Conservation (phyloP, 805 yeast species). For the Wickerhamomyces rabaulensis region DNA sequence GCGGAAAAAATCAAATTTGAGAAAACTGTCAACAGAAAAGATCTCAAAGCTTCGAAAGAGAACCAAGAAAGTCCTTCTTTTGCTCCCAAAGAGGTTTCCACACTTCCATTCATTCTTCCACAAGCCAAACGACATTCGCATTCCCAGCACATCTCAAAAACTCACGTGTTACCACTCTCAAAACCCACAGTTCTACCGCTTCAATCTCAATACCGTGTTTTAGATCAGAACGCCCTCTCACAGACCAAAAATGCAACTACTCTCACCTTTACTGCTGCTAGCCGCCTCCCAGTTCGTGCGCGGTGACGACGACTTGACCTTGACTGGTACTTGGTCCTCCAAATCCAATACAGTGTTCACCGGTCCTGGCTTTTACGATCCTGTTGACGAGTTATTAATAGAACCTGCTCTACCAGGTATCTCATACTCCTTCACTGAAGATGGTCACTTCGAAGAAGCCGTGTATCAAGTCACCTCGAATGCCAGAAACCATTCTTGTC, state of each 20-base stretch:
- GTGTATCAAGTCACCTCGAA: conserved; percentile 71
- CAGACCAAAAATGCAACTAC: neutral
- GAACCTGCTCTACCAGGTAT: conserved; percentile 97
- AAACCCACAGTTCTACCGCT: no score
- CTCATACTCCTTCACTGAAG: conserved; percentile 86
- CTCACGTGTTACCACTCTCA: no score
- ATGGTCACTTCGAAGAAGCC: conserved; percentile 91
- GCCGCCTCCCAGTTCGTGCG: neutral
- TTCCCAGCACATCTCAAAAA: no score
- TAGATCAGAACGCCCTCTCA: no score
- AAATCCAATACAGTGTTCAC: conserved; percentile 93
- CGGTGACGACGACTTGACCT: conserved; percentile 10
- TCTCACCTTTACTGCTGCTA: neutral
- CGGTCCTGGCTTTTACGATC: conserved; percentile 95
- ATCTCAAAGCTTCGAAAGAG: no score
- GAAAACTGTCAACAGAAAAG: no score
- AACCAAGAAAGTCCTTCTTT: no score
- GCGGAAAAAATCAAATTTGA: no score
- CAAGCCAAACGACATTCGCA: no score
- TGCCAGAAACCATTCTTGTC: conserved; percentile 72
- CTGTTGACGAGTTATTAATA: conserved; percentile 86
- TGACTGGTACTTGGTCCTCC: conserved; percentile 93
- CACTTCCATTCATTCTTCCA: no score
- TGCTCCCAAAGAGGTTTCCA: no score
- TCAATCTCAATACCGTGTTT: no score